Conservation (phyloP, 345 rosid species). For the Rhodamnia argentea region DNA sequence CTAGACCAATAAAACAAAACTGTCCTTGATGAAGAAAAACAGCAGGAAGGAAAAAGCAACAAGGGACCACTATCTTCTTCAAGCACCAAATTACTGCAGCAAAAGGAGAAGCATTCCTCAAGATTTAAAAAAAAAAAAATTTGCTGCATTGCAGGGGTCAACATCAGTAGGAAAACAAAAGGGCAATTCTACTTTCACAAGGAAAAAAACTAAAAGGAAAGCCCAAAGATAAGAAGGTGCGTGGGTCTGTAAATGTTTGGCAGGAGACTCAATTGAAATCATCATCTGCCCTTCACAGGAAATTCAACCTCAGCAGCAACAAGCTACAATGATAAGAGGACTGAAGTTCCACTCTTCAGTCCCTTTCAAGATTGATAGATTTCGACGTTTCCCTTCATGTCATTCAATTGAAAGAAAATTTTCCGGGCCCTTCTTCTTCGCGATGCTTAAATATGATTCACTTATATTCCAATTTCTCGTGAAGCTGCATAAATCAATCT, state of each 20-base stretch:
- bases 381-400: not conserved
- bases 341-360: not conserved
- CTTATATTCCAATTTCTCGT: not conserved
- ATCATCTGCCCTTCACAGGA: not conserved
- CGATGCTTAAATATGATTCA: not conserved
- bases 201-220: not conserved
- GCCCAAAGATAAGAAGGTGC: not conserved
- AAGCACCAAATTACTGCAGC: not conserved
- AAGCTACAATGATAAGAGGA: not conserved
- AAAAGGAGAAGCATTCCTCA: not conserved
- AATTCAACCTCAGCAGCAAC: not conserved
- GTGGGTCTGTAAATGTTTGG: not conserved
- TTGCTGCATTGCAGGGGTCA: not conserved
- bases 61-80: not conserved
- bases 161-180: not conserved
- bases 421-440: not conserved
- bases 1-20: too few relatives aligned
- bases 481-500: not conserved
- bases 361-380: not conserved
- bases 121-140: not conserved
- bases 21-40: not conserved
- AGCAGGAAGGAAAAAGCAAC: not conserved
- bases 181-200: not conserved
- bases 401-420: not conserved
- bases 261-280: not conserved